phyloP scores from a whole-genome alignment of 768 basidiomycete species.

The Galerina sulciceps region DNA sequence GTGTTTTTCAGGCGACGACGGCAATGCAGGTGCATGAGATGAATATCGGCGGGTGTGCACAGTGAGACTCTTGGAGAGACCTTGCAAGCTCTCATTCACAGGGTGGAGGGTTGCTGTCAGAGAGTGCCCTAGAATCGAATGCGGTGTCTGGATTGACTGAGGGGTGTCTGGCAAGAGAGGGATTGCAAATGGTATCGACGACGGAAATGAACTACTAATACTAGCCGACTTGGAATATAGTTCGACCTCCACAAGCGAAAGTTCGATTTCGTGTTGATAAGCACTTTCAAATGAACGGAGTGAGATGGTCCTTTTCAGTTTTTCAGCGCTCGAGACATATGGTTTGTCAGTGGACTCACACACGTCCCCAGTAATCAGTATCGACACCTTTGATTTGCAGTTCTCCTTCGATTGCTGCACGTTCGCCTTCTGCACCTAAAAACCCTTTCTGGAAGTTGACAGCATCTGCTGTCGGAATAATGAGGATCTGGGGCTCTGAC shows the following conservation, averaged over 20 bases:
- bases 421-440: slow-evolving; percentile 82
- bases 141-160: slow-evolving; percentile 77
- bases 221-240: slow-evolving; percentile 45
- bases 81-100: slow-evolving; percentile 33
- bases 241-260: slow-evolving; percentile 58
- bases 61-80: slow-evolving; percentile 57
- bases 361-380: slow-evolving; percentile 60
- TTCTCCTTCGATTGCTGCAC: slow-evolving; percentile 85
- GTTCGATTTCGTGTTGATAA: slow-evolving; percentile 66
- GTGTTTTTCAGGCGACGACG: slow-evolving; percentile 62
- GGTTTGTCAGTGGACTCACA: slow-evolving; percentile 55
- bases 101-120: slow-evolving; percentile 72
- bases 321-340: slow-evolving; percentile 15
- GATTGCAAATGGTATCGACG: slow-evolving; percentile 79
- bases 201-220: slow-evolving; percentile 47
- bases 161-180: slow-evolving; percentile 81
- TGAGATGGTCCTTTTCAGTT: slow-evolving; percentile 56
- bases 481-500: slow-evolving; percentile 66
- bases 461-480: slow-evolving; percentile 70
- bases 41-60: slow-evolving; percentile 81
- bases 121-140: slow-evolving; percentile 72
- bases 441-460: slow-evolving; percentile 86
- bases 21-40: slow-evolving; percentile 61
- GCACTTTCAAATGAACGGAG: slow-evolving; percentile 71
- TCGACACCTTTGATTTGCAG: slow-evolving; percentile 79